Base-by-base conservation (phyloP, 2,329 filamentous ascomycete species). In the Alternaria viburni region DNA sequence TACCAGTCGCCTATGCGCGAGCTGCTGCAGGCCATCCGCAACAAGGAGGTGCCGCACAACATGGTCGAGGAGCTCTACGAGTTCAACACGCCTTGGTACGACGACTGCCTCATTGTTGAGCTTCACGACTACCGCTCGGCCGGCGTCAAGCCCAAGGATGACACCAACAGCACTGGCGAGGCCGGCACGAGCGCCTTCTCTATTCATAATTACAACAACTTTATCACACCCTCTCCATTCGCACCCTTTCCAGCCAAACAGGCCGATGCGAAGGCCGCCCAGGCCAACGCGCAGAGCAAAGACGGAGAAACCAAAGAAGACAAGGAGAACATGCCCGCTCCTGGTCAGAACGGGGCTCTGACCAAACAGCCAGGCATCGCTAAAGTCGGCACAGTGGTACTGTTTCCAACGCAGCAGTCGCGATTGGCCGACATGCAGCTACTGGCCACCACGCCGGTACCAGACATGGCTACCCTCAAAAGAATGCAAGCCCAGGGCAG, bases 1-100 rank as follows among this genome's bases (percentile, higher is more conserved):
- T 98, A 98, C 80, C 92, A 93, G 73, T 97, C 93, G 19, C 93
- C 96, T 23, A 97, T 98, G 94, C 89, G 87, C 71, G 81, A 92
- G 70, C 84, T 92, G 54, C 84, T 97, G 41, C 89, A 96, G 69
- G 93, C 97, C 78, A 80, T 98, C 49, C 87, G 87, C 68, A 84
- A 83, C 45, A 88, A 91, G 60, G 97, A 93, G 0, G 85, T 99
- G 36, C 96, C 96, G 1, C 93, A 97, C 79, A 93, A 97, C 71
- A 88, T 98, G 77, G 83, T 98, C 11, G 89, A 91, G 51, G 91
- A 95, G 69, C 88, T 99, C 58, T 86, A 89, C 26, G 86, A 88
- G 51, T 85, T 85, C 17, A 88, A 89, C 19, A 91, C 97, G 13
- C 86, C 86, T 10, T 98, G 97, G 77, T 99, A 98, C 77, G 94